These are phyloP conservation scores for Arabidopsis hybrid DNA, from an alignment of 441 rosid genomes.

Conservation along the genomic window DNA sequence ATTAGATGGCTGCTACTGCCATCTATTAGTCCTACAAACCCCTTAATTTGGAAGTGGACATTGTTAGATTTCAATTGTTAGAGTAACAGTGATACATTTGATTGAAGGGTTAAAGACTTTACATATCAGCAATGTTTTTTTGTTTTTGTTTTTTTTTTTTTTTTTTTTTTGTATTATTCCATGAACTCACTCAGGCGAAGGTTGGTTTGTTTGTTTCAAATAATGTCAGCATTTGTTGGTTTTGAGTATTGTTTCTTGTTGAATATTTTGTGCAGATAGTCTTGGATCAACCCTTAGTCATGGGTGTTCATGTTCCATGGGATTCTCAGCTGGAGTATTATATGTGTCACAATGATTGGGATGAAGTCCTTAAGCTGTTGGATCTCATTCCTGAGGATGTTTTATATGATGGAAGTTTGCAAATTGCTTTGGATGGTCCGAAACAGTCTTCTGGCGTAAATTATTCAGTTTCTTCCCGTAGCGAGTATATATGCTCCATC, in stretches of 20 bases:
- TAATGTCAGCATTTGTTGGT: conserved; percentile 12
- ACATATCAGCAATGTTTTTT: conserved; percentile 2
- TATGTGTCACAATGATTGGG: conserved; percentile 92
- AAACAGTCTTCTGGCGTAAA: conserved; percentile 60
- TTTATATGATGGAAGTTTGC: conserved; percentile 79
- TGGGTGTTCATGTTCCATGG: conserved; percentile 98
- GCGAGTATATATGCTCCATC: conserved; percentile 69
- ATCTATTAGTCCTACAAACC: conserved; percentile 18
- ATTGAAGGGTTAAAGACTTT: conserved; percentile 27
- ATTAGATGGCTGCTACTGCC: conserved; percentile 28
- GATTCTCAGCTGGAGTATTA: conserved; percentile 95
- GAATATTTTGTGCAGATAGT: conserved; percentile 70
- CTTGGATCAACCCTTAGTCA: conserved; percentile 93
- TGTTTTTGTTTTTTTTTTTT: not conserved
- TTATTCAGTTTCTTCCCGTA: conserved; percentile 43
- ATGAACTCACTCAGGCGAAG: conserved; percentile 5
- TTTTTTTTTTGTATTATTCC: conserved; percentile 1
- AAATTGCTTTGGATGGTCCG: conserved; percentile 71
- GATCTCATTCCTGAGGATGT: conserved; percentile 78
- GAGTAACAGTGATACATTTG: conserved; percentile 28
- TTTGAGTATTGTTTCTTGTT: conserved; percentile 37
- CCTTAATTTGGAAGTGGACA: conserved; percentile 18
- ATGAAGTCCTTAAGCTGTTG: conserved; percentile 85
- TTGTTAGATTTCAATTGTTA: conserved; percentile 22
- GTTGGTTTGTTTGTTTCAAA: conserved; percentile 24